Evolutionary conservation across 768 basidiomycete genomes (phyloP).

Genomic region (Leucosporidium scottii): DNA sequence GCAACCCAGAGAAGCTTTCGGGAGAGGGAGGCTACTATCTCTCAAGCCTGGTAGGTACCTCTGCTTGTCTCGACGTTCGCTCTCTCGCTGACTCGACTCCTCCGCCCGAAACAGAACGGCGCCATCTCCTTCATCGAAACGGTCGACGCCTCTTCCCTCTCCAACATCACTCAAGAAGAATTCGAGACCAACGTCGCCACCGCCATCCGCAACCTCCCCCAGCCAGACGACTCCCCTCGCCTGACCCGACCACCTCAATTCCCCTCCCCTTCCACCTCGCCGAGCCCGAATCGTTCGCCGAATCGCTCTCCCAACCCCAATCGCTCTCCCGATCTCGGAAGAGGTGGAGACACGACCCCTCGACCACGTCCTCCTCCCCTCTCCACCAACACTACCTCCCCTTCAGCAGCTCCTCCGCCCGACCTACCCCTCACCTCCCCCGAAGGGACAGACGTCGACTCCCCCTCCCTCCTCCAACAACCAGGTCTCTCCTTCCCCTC

Average conservation of each 20-base stretch:
- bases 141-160: slow-evolving; percentile 90
- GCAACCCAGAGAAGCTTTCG: slow-evolving; percentile 78
- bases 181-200: slow-evolving; percentile 62
- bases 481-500: slow-evolving; percentile 12
- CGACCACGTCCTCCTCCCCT: background rate
- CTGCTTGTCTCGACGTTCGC: background rate
- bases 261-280: background rate
- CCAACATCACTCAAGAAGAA: slow-evolving; percentile 86
- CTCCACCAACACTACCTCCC: background rate
- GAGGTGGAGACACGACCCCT: background rate
- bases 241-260: background rate
- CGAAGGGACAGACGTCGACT: slow-evolving; percentile 2
- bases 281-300: background rate
- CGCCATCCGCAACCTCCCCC: slow-evolving; percentile 26
- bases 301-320: background rate
- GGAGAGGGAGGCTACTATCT: slow-evolving; percentile 97
- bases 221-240: slow-evolving; percentile 24
- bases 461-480: slow-evolving; percentile 11
- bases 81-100: background rate
- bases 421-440: background rate
- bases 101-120: slow-evolving; percentile 60
- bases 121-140: slow-evolving; percentile 97
- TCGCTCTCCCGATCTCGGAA: background rate
- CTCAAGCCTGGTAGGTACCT: slow-evolving; percentile 72
- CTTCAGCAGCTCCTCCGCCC: background rate